These are phyloP conservation scores for Pichia sp. DNA, from an alignment of 1,139 yeast genomes.

Conservation along the genomic window DNA sequence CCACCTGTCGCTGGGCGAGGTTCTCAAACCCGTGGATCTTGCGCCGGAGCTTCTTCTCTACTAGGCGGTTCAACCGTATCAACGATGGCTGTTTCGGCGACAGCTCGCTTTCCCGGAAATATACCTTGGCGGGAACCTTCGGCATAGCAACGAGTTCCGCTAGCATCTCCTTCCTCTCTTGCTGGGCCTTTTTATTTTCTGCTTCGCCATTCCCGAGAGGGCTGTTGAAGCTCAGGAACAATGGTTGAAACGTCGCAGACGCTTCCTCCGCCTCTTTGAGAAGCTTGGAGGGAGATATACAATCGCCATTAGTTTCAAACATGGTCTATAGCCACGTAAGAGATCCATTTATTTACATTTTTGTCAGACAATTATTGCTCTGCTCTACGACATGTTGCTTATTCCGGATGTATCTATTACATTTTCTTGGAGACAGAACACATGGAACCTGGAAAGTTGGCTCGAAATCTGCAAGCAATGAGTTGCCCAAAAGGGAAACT, in stretches of 20 bases:
- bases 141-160: neutral
- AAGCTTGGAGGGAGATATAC: neutral
- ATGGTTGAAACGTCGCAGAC: neutral
- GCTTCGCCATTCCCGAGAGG: neutral
- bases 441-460: neutral
- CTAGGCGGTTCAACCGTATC: neutral
- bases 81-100: neutral
- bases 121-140: neutral
- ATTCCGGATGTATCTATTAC: too few relatives aligned
- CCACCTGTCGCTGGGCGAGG: constrained; percentile 1
- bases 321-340: neutral
- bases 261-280: neutral
- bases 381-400: too few relatives aligned
- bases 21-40: neutral
- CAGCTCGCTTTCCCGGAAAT: neutral
- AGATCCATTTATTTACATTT: too few relatives aligned
- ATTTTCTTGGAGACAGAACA: neutral
- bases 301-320: neutral
- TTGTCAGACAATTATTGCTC: too few relatives aligned
- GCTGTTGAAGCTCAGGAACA: neutral
- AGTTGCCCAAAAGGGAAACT: neutral
- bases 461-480: neutral
- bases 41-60: neutral
- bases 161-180: neutral
- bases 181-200: neutral